These are phyloP conservation scores for Alisma plantagoaquatica DNA, from an alignment of 106 monocot genomes.

Conservation along the genomic window DNA sequence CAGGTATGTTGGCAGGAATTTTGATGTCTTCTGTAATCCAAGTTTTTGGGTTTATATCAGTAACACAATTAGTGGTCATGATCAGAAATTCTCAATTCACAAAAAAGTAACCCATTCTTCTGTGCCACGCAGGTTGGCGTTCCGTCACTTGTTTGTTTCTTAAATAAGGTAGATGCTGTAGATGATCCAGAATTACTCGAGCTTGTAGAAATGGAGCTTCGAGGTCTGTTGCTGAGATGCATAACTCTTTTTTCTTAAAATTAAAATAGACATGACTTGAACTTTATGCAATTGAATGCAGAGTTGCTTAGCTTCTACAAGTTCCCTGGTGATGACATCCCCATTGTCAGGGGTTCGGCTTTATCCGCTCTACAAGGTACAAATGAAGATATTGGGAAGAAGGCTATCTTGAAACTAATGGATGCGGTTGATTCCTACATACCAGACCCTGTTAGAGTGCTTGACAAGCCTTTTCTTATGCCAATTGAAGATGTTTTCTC, in stretches of 20 bases:
- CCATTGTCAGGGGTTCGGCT: conserved; percentile 83
- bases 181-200: no score
- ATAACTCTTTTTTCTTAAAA: background rate
- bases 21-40: no score
- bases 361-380: conserved; percentile 76
- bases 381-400: conserved; percentile 75
- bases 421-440: no score
- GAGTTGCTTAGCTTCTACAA: conserved; percentile 87
- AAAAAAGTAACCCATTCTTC: no score
- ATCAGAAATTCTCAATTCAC: no score
- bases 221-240: conserved; percentile 40
- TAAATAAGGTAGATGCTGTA: no score
- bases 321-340: conserved; percentile 89
- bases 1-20: no score
- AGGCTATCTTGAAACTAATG: conserved; percentile 77
- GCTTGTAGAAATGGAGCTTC: no score
- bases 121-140: conserved; percentile 84
- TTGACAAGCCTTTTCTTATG: no score
- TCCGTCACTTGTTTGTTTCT: conserved; percentile 83
- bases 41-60: no score
- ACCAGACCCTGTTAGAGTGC: conserved; percentile 71
- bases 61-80: no score
- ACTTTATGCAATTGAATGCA: conserved; percentile 12
- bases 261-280: no score
- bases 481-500: conserved; percentile 93